Percentiles rank a stretch among this genome's conserved stretches.
Conservation (phyloP, 2,329 filamentous ascomycete genomes). For the Xylaria sp. region DNA sequence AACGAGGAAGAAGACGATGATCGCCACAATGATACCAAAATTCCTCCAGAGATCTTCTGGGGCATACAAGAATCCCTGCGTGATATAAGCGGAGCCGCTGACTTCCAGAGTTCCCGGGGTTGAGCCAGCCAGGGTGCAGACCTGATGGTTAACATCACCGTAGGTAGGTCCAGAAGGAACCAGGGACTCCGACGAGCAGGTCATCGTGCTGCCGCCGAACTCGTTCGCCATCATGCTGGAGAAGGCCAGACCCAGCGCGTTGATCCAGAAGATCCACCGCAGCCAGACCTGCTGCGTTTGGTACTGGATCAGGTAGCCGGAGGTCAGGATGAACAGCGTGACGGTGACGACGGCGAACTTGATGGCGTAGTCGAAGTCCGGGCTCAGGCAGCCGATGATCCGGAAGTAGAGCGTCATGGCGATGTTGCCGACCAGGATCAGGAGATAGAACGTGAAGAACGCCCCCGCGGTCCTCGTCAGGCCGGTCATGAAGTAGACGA, state of each 20-base stretch:
- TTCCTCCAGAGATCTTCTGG: constrained; percentile 77
- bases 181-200: constrained; percentile 68
- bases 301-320: constrained; percentile 83
- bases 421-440: constrained; percentile 70
- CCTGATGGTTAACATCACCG: constrained; percentile 71
- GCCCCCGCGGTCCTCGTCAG: constrained; percentile 70
- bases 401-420: constrained; percentile 79
- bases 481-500: constrained; percentile 79
- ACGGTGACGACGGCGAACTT: constrained; percentile 80
- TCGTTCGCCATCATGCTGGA: constrained; percentile 85
- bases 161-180: constrained; percentile 74
- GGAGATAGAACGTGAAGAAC: constrained; percentile 77
- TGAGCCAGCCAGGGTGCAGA: constrained; percentile 79
- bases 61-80: constrained; percentile 67
- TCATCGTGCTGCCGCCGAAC: constrained; percentile 69
- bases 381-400: constrained; percentile 73
- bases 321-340: constrained; percentile 79
- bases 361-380: constrained; percentile 83
- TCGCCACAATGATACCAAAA: constrained; percentile 76
- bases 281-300: constrained; percentile 74
- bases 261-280: constrained; percentile 80
- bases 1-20: constrained; percentile 75
- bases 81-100: constrained; percentile 70
- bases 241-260: constrained; percentile 75
- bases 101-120: constrained; percentile 65